These are phyloP conservation scores for Fragaria ananassa DNA, from an alignment of 306 rosid genomes.

Conservation along the genomic window DNA sequence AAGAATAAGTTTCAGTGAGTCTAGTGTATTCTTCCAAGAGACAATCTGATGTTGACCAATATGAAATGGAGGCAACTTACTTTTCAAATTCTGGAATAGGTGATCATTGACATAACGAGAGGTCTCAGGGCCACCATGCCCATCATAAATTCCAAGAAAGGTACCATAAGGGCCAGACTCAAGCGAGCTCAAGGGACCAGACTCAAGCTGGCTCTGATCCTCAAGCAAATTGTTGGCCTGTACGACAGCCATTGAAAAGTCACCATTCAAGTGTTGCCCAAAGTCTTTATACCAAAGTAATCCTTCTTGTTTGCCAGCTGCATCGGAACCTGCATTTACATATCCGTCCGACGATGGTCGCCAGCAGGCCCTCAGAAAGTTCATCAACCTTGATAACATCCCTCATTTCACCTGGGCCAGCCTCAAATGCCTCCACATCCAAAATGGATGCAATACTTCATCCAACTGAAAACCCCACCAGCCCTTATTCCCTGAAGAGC, in stretches of 20 bases:
- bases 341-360: constrained; percentile 46
- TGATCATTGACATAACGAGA: constrained; percentile 73
- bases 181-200: constrained; percentile 69
- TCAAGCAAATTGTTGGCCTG: constrained; percentile 96
- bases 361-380: constrained; percentile 87
- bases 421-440: constrained; percentile 67
- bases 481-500: constrained; percentile 27
- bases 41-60: not conserved
- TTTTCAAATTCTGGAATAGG: constrained; percentile 73
- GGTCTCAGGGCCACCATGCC: constrained; percentile 97
- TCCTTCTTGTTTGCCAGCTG: constrained; percentile 74
- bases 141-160: constrained; percentile 81
- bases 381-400: constrained; percentile 88
- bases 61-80: constrained; percentile 34
- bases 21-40: not conserved
- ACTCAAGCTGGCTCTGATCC: constrained; percentile 94
- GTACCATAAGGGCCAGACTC: constrained; percentile 82
- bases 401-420: constrained; percentile 88
- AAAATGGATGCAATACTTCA: constrained; percentile 49
- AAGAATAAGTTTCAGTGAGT: not conserved
- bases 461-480: constrained; percentile 28
- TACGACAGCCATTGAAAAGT: constrained; percentile 86
- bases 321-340: constrained; percentile 47
- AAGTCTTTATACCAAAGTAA: constrained; percentile 86
- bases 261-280: constrained; percentile 86